These are phyloP conservation scores for Aspergillus sp. DNA, from an alignment of 2,329 filamentous ascomycete species.

Conservation along the genomic window DNA sequence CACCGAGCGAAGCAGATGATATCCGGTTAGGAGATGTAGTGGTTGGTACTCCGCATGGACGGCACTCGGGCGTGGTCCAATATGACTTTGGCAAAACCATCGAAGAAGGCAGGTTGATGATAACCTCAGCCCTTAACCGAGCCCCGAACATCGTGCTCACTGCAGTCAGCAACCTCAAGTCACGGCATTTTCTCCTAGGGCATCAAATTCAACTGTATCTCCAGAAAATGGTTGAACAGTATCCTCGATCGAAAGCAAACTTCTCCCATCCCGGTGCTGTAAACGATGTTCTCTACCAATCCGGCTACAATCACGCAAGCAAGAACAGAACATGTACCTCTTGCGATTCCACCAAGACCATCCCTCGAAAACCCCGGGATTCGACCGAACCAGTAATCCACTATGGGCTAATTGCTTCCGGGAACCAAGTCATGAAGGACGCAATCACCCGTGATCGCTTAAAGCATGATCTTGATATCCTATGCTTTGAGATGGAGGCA, in stretches of 20 bases:
- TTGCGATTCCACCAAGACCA: neutral
- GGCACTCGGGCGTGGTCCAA: slow-evolving; percentile 30
- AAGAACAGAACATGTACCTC: neutral
- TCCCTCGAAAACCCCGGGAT: neutral
- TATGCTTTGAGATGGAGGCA: slow-evolving; percentile 15
- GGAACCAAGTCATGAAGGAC: slow-evolving; percentile 5
- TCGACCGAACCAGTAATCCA: neutral
- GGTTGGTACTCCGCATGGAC: slow-evolving; percentile 23
- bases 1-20: slow-evolving; percentile 28
- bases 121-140: neutral
- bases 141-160: slow-evolving; percentile 8
- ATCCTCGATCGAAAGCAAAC: neutral
- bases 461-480: neutral
- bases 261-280: neutral
- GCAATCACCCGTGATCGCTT: neutral
- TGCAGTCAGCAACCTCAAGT: neutral
- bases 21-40: slow-evolving; percentile 38
- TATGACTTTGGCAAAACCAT: slow-evolving; percentile 33
- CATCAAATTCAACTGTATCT: neutral
- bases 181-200: neutral
- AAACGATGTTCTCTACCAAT: neutral
- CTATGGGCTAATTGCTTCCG: slow-evolving; percentile 5
- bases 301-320: neutral
- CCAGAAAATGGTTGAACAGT: neutral
- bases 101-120: slow-evolving; percentile 1